phyloP scores from a whole-genome alignment of 2,329 filamentous ascomycete genomes.

The Nigrograna mackinnonii region DNA sequence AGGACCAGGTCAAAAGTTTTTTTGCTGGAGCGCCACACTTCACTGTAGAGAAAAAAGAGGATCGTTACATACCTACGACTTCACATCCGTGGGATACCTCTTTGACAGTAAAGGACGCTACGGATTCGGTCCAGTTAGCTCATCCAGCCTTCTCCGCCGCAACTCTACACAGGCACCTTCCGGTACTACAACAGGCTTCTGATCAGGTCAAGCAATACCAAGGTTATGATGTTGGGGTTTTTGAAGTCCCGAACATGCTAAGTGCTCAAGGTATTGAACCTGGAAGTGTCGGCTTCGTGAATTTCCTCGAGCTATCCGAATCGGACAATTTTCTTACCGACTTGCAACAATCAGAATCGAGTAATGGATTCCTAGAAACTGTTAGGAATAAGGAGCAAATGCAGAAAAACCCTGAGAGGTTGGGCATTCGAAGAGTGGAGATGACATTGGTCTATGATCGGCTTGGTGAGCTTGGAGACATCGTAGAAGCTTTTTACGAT shows the following conservation, averaged over 20 bases:
- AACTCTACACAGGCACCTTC: conserved; percentile 28
- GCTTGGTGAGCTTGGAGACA: conserved; percentile 49
- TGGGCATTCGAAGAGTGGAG: conserved; percentile 41
- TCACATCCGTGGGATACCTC: conserved; percentile 69
- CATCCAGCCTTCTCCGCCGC: conserved; percentile 42
- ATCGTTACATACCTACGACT: conserved; percentile 65
- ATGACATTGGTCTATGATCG: conserved; percentile 37
- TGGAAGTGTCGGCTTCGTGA: conserved; percentile 70
- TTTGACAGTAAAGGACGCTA: conserved; percentile 63
- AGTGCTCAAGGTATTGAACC: conserved; percentile 73
- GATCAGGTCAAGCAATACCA: conserved; percentile 20
- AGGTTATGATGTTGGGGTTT: conserved; percentile 34
- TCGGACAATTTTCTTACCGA: conserved; percentile 63
- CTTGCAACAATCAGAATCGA: conserved; percentile 54
- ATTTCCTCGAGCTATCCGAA: conserved; percentile 67
- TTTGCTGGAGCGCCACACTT: conserved; percentile 79
- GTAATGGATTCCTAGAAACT: conserved; percentile 28
- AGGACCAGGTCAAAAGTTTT: conserved; percentile 67
- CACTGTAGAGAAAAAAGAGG: conserved; percentile 63
- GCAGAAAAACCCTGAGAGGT: conserved; percentile 38
- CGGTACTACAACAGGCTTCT: conserved; percentile 11
- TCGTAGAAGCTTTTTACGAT: conserved; percentile 56
- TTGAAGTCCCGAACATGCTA: conserved; percentile 70
- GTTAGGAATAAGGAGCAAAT: conserved; percentile 50
- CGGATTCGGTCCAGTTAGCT: conserved; percentile 49